Evolutionary conservation across 148 eudicot species (phyloP).

Genomic region (Linanthus parryae): DNA sequence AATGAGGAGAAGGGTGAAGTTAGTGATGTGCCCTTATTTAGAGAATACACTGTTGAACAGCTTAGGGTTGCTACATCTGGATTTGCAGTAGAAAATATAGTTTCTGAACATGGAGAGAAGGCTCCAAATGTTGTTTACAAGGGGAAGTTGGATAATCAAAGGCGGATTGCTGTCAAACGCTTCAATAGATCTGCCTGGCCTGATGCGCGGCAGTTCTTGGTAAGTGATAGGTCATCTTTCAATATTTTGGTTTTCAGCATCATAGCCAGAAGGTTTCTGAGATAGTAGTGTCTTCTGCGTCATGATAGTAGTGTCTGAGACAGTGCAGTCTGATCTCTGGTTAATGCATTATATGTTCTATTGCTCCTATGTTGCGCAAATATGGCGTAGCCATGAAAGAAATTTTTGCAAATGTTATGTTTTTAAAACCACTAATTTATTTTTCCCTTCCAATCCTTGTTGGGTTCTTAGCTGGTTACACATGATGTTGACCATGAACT

Average conservation of each 20-base stretch:
- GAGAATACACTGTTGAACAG: constrained; percentile 64
- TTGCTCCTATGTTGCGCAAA: too few relatives aligned
- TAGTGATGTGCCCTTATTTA: constrained; percentile 53
- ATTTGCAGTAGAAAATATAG: constrained; percentile 89
- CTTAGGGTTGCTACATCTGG: constrained; percentile 83
- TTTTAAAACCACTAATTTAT: too few relatives aligned
- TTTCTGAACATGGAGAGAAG: constrained; percentile 96
- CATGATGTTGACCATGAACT: neutral
- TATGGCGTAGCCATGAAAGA: too few relatives aligned
- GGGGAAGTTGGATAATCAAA: constrained; percentile 86
- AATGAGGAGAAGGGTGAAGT: constrained; percentile 52
- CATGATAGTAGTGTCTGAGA: too few relatives aligned
- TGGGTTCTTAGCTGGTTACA: neutral
- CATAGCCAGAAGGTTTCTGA: too few relatives aligned
- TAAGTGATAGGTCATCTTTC: too few relatives aligned
- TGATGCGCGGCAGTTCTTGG: constrained; percentile 82
- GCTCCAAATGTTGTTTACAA: constrained; percentile 92
- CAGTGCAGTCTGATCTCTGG: too few relatives aligned
- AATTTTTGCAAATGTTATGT: too few relatives aligned
- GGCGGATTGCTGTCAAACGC: constrained; percentile 81
- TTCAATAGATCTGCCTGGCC: constrained; percentile 98
- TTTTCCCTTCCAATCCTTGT: too few relatives aligned
- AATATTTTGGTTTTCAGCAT: too few relatives aligned
- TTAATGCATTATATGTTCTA: too few relatives aligned
- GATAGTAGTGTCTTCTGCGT: too few relatives aligned